These are phyloP conservation scores for Metrosideros polymorpha DNA, from an alignment of 441 rosid species.

Conservation along the genomic window DNA sequence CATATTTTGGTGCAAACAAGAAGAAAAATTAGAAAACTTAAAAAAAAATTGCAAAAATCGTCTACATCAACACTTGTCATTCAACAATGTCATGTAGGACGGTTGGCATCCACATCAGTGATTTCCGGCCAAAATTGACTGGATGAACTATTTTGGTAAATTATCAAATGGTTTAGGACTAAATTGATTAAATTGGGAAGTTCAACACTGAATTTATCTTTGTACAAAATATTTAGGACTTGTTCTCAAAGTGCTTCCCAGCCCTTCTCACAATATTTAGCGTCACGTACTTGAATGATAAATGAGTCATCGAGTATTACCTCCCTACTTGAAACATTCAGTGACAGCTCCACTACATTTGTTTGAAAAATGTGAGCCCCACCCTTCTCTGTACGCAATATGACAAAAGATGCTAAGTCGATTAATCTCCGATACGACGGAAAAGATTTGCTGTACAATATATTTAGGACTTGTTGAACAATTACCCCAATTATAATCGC, in stretches of 20 bases:
- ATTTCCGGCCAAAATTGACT: neutral
- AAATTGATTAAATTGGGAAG: neutral
- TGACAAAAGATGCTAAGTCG: too few species aligned
- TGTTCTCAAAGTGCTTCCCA: too few species aligned
- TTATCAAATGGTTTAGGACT: neutral
- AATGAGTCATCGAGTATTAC: too few species aligned
- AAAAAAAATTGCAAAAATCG: neutral
- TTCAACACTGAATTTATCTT: neutral
- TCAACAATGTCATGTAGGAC: accelerated
- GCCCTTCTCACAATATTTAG: too few species aligned
- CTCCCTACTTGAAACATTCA: too few species aligned
- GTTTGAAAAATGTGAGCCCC: too few species aligned
- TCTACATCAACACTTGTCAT: neutral
- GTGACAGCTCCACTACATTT: too few species aligned
- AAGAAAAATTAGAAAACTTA: neutral
- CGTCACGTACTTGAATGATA: too few species aligned
- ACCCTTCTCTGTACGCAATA: too few species aligned
- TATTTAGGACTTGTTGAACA: neutral
- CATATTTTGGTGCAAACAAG: neutral
- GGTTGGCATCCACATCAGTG: accelerated
- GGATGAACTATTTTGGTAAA: neutral
- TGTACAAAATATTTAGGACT: too few species aligned
- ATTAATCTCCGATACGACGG: too few species aligned
- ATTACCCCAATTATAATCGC: neutral
- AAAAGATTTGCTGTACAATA: too few species aligned